Conservation (phyloP, 148 eudicot species). For the Silene latifolia region DNA sequence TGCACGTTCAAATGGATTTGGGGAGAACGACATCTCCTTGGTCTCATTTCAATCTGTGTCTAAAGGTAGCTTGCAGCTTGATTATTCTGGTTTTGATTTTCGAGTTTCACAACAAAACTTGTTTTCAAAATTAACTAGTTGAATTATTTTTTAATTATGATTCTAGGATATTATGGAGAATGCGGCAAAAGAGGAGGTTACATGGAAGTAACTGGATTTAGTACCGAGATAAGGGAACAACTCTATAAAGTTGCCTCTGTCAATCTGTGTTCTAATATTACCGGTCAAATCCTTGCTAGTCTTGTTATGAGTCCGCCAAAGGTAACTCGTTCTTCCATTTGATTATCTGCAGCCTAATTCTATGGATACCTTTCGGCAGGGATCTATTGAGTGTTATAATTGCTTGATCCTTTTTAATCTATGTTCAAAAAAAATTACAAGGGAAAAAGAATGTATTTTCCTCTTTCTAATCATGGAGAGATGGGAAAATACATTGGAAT, state of each 20-base stretch:
- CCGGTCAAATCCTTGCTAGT: slow-evolving; percentile 94
- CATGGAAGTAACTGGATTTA: slow-evolving; percentile 95
- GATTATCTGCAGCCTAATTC: background rate
- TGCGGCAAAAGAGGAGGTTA: slow-evolving; percentile 98
- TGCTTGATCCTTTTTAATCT: too few species aligned
- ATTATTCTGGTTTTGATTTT: background rate
- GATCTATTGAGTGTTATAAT: too few species aligned
- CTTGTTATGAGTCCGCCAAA: slow-evolving; percentile 93
- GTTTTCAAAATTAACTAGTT: slow-evolving; percentile 3
- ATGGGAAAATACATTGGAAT: too few species aligned
- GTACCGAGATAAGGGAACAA: slow-evolving; percentile 81
- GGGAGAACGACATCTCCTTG: slow-evolving; percentile 68
- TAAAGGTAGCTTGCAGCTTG: slow-evolving; percentile 53
- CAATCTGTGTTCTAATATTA: slow-evolving; percentile 80
- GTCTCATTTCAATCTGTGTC: slow-evolving; percentile 93
- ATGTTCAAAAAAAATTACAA: too few species aligned
- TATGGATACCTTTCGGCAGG: too few species aligned
- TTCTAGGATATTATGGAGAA: slow-evolving; percentile 86
- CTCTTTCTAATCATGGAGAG: too few species aligned
- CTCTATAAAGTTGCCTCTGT: slow-evolving; percentile 93
- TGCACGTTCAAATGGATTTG: slow-evolving; percentile 74
- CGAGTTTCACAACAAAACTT: slow-evolving; percentile 4
- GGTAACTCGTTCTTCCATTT: slow-evolving; percentile 36
- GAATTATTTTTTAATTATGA: background rate
- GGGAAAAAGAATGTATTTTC: too few species aligned